Evolutionary conservation across 2,329 filamentous ascomycete species (phyloP), one percentile per base, ranked within the genome.

Genomic region (Fusarium mangiferae): DNA sequence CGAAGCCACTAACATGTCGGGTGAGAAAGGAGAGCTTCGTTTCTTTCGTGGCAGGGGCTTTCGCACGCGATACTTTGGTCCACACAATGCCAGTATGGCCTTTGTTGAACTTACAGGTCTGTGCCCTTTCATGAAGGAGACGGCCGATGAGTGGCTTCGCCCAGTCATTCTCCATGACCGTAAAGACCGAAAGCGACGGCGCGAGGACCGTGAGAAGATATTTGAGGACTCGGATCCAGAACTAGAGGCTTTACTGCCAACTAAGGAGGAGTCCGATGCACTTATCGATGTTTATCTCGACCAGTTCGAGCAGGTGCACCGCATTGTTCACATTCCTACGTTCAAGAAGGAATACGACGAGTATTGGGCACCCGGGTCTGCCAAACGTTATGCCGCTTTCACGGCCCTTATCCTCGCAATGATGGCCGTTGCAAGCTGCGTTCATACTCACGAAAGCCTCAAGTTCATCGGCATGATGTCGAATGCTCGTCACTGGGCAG

Each of bases 51-150:
- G 88, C 62, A 88, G 89, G 76, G 87, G 88, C 70, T 90, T 90
- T 79, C 87, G 88, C 75, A 90, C 87, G 7, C 85, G 88, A 71
- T 90, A 90, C 78, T 89, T 88, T 75, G 88, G 89, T 5, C 88
- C 88, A 7, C 87, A 90, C 78, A 90, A 90, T 73, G 87, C 88
- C 49, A 90, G 86, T 81, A 87, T 90, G 81, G 89, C 89, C 17
- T 89, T 90, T 76, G 86, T 87, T 56, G 88, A 90, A 82, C 82
- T 89, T 74, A 87, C 87, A 6, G 89, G 89, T 6, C 83, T 91
- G 51, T 88, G 85, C 51, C 87, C 88, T 20, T 90, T 90, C 66
- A 90, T 91, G 89, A 87, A 86, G 72, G 88, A 90, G 81, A 90
- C 88, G 2, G 88, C 89, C 15, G 87, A 90, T 60, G 88, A 90